Evolutionary conservation across 352 stramenopile species (phyloP), one percentile per base, ranked within the genome.

Genomic region (Phytophthora macrochlamydospora): DNA sequence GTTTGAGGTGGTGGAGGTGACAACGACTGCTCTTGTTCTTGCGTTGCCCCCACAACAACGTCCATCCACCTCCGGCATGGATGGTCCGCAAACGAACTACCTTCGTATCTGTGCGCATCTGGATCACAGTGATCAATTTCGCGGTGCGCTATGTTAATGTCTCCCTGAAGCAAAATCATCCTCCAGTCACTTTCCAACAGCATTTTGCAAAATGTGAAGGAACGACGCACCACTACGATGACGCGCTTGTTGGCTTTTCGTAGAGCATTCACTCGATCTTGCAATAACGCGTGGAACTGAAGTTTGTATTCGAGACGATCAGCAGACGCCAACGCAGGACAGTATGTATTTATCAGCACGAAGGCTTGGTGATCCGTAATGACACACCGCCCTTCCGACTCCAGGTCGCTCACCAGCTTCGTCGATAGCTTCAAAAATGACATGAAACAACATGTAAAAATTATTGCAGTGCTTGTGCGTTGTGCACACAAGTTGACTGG

Each of bases 331-430:
- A 89, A 67, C 6, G 90, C 88, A 31, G 90, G 90, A 33, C 89
- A 96, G 67, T 97, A 97, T 18, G 92, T 83, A 66, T 97, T 97
- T 38, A 97, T 51, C 13, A 97, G 72, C 35, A 97, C 81, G 67
- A 97, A 97, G n/a, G 85, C 68, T 49, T 80, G 61, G 62, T 97
- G 90, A 59, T 97, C 88, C 4, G 90, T 97, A 54, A 97, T 89
- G 18, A 97, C 68, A 56, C 89, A 90, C 2, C 91, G 82, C 3
- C 91, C 91, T 71, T 97, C 91, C 18, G 77, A 74, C 44, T 94
- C 87, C 44, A 94, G 61, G 18, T 91, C 73, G 8, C 62, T 83
- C 67, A 92, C 59, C 12, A 85, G 18, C 65, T 84, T 85, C 0
- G 78, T 49, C 2, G 78, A 60, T n/a, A 91, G 65, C 84, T 93